Percentiles rank a stretch among this genome's conserved stretches.
These are phyloP conservation scores for Radiomyces spectabilis DNA, from an alignment of 192 early-diverging fungal species.

Conservation along the genomic window DNA sequence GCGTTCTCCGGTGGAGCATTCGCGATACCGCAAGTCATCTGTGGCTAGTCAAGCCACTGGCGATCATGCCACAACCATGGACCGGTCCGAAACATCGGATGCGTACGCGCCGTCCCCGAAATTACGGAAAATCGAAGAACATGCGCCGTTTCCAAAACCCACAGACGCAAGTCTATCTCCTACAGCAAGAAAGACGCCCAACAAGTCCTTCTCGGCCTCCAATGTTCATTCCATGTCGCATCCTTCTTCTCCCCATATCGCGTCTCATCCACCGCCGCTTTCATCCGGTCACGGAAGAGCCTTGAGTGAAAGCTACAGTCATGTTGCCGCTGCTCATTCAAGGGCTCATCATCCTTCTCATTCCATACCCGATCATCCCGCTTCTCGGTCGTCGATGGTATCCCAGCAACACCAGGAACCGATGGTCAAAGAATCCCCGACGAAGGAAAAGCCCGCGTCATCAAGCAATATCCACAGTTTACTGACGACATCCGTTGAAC, in stretches of 20 bases:
- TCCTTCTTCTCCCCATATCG: background rate
- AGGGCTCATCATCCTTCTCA: no score
- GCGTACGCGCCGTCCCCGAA: background rate
- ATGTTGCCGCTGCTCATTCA: no score
- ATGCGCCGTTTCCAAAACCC: background rate
- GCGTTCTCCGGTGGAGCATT: no score
- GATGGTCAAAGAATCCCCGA: background rate
- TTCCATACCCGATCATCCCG: no score
- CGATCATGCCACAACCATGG: no score
- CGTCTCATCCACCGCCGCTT: background rate
- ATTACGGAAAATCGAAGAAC: background rate
- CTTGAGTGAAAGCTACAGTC: no score
- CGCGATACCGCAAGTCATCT: no score
- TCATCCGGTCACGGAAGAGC: background rate
- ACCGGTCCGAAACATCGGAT: no score
- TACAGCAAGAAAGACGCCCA: background rate
- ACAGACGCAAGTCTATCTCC: background rate
- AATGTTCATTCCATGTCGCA: no score
- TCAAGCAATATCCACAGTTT: constrained; percentile 15
- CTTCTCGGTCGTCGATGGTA: no score
- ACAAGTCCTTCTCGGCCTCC: background rate
- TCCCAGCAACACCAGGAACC: background rate
- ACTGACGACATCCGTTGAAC: constrained; percentile 10
- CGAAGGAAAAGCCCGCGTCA: background rate
- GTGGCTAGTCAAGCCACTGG: no score